phyloP scores from a whole-genome alignment of 805 yeast species.

The Tetrapisispora fleetii region DNA sequence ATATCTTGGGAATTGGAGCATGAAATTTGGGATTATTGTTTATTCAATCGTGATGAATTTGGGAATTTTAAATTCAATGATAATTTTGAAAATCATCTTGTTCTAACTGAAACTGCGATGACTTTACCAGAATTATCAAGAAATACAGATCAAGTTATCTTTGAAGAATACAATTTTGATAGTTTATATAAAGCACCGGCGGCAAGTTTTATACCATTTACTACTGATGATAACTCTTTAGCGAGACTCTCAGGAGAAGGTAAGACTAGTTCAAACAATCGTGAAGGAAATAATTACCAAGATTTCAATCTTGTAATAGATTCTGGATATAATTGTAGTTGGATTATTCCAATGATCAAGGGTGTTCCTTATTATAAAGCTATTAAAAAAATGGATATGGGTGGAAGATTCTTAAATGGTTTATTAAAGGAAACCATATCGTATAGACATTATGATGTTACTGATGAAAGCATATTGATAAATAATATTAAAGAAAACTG shows the following conservation, averaged over 20 bases:
- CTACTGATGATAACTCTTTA: slow-evolving; percentile 10
- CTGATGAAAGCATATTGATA: slow-evolving; percentile 79
- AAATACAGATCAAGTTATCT: slow-evolving; percentile 82
- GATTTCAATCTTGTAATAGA: slow-evolving; percentile 79
- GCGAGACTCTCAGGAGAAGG: slow-evolving; percentile 17
- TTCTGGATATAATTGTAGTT: slow-evolving; percentile 79
- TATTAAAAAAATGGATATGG: slow-evolving; percentile 69
- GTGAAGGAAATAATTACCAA: slow-evolving; percentile 21
- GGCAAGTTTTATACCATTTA: slow-evolving; percentile 57
- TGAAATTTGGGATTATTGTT: slow-evolving; percentile 79
- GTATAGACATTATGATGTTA: slow-evolving; percentile 84
- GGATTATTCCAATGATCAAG: slow-evolving; percentile 75
- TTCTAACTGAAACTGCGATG: slow-evolving; percentile 73
- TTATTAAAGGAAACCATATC: slow-evolving; percentile 75
- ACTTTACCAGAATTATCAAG: slow-evolving; percentile 73
- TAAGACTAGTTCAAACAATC: slow-evolving; percentile 8
- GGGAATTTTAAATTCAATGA: slow-evolving; percentile 36
- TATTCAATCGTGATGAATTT: slow-evolving; percentile 37
- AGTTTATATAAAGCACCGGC: slow-evolving; percentile 59
- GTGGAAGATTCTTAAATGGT: slow-evolving; percentile 79
- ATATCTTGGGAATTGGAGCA: slow-evolving; percentile 87
- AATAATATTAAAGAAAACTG: slow-evolving; percentile 73
- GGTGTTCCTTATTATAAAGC: slow-evolving; percentile 73
- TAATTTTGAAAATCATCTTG: slow-evolving; percentile 44
- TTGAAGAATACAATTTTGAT: slow-evolving; percentile 84